phyloP scores from a whole-genome alignment of 1,139 yeast species.

The Yamadazyma buinensis region DNA sequence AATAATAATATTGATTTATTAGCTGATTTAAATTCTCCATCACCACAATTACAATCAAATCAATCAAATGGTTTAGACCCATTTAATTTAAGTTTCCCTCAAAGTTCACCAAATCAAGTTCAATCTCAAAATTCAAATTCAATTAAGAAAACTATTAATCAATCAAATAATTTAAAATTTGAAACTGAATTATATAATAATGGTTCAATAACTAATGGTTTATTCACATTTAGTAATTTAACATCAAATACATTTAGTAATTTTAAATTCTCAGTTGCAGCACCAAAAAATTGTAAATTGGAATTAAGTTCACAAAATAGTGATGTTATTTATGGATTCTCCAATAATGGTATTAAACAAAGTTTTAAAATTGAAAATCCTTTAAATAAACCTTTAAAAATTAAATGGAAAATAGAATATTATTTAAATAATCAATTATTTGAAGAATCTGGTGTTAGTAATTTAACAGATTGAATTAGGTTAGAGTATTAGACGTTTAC shows the following conservation, averaged over 20 bases:
- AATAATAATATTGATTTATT: slow-evolving; percentile 34
- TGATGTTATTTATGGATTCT: slow-evolving; percentile 47
- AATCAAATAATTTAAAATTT: slow-evolving; percentile 49
- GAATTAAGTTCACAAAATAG: slow-evolving; percentile 69
- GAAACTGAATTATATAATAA: slow-evolving; percentile 30
- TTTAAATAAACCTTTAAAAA: slow-evolving; percentile 49
- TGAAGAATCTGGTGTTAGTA: slow-evolving; percentile 57
- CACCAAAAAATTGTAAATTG: slow-evolving; percentile 68
- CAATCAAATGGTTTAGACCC: slow-evolving; percentile 46
- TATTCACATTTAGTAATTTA: slow-evolving; percentile 42
- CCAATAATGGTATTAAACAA: slow-evolving; percentile 57
- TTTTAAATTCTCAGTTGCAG: slow-evolving; percentile 74
- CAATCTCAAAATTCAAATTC: slow-evolving; percentile 11
- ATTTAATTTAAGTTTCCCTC: slow-evolving; percentile 47
- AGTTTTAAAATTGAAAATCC: slow-evolving; percentile 56
- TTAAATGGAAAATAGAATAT: slow-evolving; percentile 79
- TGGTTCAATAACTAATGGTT: slow-evolving; percentile 35
- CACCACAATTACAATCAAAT: slow-evolving; percentile 43
- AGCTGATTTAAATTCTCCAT: slow-evolving; percentile 44
- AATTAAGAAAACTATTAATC: slow-evolving; percentile 29
- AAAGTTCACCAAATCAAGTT: slow-evolving; percentile 33
- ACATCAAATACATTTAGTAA: slow-evolving; percentile 27
- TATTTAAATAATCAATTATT: slow-evolving; percentile 39
- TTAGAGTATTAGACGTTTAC: too few species aligned
- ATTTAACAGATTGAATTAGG: slow-evolving; percentile 17